phyloP scores from a whole-genome alignment of 2,329 filamentous ascomycete species.

The Penicillium sp. region DNA sequence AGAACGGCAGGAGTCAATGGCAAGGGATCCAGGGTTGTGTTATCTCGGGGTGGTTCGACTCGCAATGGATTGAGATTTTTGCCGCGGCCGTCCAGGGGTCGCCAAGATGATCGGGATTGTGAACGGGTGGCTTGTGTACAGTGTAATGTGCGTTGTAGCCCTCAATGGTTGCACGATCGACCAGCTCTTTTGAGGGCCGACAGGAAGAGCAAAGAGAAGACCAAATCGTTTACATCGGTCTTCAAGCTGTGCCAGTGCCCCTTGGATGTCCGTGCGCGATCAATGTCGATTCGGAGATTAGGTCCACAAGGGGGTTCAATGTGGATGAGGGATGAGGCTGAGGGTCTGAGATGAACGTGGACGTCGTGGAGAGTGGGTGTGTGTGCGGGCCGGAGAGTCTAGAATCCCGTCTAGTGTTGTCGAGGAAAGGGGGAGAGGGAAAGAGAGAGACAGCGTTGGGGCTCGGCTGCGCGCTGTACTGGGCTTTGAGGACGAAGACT shows the following conservation, averaged over 20 bases:
- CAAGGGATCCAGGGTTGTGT: neutral
- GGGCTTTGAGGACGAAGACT: neutral
- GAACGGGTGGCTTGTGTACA: neutral
- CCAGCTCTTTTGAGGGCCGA: constrained; percentile 10
- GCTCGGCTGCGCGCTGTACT: neutral
- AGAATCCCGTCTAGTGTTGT: neutral
- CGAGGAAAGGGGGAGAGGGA: neutral
- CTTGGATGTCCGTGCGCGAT: constrained; percentile 20
- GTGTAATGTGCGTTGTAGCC: constrained; percentile 4
- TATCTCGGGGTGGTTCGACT: neutral
- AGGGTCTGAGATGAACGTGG: constrained; percentile 1
- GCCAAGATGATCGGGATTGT: neutral
- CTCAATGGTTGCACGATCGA: constrained; percentile 11
- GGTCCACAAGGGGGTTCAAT: constrained; percentile 3
- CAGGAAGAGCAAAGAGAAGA: constrained; percentile 10
- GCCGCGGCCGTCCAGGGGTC: neutral
- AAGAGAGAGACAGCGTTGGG: neutral
- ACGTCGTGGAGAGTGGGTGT: constrained; percentile 7
- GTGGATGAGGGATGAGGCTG: constrained; percentile 10
- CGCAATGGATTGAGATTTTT: neutral
- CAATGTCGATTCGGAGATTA: constrained; percentile 10
- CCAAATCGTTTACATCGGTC: constrained; percentile 21
- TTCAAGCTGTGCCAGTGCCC: constrained; percentile 11
- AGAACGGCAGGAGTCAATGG: constrained; percentile 3
- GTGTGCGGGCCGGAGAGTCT: constrained; percentile 6